A percentile compares a stretch with the other conserved stretches of the same genome.
These are phyloP conservation scores for Pichia ethanolica DNA, from an alignment of 805 yeast species.

Conservation along the genomic window DNA sequence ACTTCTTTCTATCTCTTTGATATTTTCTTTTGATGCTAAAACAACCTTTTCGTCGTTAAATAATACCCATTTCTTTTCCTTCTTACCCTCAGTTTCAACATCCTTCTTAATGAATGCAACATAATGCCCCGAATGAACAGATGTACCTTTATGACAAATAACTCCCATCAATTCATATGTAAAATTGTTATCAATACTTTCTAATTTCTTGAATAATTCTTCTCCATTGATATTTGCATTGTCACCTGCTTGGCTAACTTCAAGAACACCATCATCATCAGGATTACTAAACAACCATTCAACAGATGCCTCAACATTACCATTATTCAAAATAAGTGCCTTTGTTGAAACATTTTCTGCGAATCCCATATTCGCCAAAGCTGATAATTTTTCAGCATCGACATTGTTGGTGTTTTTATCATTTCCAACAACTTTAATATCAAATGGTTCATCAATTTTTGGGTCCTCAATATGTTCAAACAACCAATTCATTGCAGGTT, in stretches of 20 bases:
- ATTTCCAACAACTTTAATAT: constrained; percentile 17
- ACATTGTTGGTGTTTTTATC: constrained; percentile 4
- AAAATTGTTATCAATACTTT: not conserved
- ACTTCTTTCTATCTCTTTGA: constrained; percentile 37
- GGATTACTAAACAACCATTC: constrained; percentile 88
- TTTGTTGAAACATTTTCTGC: constrained; percentile 54
- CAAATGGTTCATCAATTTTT: constrained; percentile 61
- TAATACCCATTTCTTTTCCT: constrained; percentile 54
- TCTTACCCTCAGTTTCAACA: constrained; percentile 33
- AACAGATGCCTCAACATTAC: constrained; percentile 67
- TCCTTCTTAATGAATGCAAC: constrained; percentile 62
- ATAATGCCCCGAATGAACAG: constrained; percentile 89
- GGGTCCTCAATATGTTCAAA: constrained; percentile 84
- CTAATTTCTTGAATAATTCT: constrained; percentile 10
- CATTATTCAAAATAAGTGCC: constrained; percentile 54
- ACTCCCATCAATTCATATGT: constrained; percentile 51
- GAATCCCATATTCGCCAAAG: constrained; percentile 74
- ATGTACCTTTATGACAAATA: constrained; percentile 82
- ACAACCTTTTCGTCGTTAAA: constrained; percentile 90
- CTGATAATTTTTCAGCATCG: constrained; percentile 33
- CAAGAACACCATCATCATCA: constrained; percentile 61
- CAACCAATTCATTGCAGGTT: constrained; percentile 84
- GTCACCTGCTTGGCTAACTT: constrained; percentile 23
- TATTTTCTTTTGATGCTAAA: constrained; percentile 34
- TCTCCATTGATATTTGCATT: constrained; percentile 1